Percentiles rank a stretch among this genome's conserved stretches.
Evolutionary conservation across 2,329 filamentous ascomycete genomes (phyloP).

Genomic region (Zarea fungicola): DNA sequence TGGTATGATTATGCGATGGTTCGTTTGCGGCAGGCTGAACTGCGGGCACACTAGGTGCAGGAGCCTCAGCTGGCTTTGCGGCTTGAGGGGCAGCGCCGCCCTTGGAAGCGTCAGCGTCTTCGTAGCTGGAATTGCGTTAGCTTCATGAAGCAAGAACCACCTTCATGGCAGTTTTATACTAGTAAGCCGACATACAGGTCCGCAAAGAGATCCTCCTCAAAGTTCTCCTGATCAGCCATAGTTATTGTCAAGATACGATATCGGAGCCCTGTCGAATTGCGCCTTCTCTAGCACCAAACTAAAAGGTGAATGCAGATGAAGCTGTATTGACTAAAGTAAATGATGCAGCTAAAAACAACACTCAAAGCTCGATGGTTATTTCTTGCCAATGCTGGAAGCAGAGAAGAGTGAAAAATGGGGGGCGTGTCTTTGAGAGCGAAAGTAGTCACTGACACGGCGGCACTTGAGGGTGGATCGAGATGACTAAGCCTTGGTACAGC

Average conservation of each 20-base stretch:
- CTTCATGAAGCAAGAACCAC: no score
- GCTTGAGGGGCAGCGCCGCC: slow-evolving; percentile 26
- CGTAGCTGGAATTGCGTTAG: slow-evolving; percentile 46
- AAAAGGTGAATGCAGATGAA: background rate
- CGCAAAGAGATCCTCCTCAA: slow-evolving; percentile 92
- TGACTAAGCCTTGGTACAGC: slow-evolving; percentile 8
- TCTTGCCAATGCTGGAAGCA: background rate
- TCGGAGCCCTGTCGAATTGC: background rate
- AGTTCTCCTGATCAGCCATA: slow-evolving; percentile 79
- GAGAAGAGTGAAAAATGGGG: slow-evolving; percentile 5
- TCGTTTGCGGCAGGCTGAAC: slow-evolving; percentile 28
- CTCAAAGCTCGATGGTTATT: background rate
- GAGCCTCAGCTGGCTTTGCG: slow-evolving; percentile 6
- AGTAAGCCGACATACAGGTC: slow-evolving; percentile 89
- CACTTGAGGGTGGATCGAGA: background rate
- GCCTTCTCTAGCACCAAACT: background rate
- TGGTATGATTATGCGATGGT: slow-evolving; percentile 27
- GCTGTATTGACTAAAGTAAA: background rate
- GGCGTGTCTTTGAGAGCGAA: background rate
- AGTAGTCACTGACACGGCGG: background rate
- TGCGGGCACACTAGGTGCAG: slow-evolving; percentile 13
- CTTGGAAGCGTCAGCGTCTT: slow-evolving; percentile 53
- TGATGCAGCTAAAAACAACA: slow-evolving; percentile 2
- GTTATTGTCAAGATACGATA: background rate
- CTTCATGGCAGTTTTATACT: no score